Percentiles rank a stretch among this genome's conserved stretches.
These are phyloP conservation scores for Chlamydomonas incerta DNA, from an alignment of 139 green algal genomes.

Conservation along the genomic window DNA sequence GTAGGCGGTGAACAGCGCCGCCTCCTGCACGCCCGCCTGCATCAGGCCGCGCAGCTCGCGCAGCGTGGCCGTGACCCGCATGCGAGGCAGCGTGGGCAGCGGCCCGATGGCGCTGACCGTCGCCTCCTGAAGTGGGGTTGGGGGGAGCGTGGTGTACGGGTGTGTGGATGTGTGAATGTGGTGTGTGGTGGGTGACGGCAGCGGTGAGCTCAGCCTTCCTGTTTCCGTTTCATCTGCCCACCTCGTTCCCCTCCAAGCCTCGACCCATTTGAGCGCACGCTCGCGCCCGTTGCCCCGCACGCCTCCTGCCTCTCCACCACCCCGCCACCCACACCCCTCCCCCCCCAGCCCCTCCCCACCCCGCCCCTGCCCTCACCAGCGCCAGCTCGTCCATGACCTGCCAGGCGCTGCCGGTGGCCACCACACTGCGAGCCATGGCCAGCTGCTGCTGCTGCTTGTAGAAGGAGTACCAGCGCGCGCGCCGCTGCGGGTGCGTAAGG, in stretches of 20 bases:
- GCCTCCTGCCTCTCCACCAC: too few species aligned
- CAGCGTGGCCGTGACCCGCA: conserved; percentile 9
- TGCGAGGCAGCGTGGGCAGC: conserved; percentile 19
- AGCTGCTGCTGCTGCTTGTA: conserved; percentile 26
- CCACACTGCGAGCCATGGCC: conserved; percentile 24
- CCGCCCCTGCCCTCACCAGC: neutral
- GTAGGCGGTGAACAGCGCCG: conserved; percentile 39
- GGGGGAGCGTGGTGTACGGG: neutral
- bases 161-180: neutral
- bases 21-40: conserved; percentile 44
- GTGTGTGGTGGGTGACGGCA: too few species aligned
- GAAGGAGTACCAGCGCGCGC: conserved; percentile 4
- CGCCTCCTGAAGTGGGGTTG: neutral
- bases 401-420: conserved; percentile 34
- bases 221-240: too few species aligned
- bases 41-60: conserved; percentile 23
- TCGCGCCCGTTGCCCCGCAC: too few species aligned
- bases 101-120: neutral
- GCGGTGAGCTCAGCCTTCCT: too few species aligned
- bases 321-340: neutral
- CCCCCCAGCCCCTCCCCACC: neutral
- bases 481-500: conserved; percentile 21
- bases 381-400: conserved; percentile 12
- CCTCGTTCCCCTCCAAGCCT: too few species aligned
- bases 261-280: too few species aligned